Conservation (phyloP, 2,329 filamentous ascomycete genomes). For the Fusarium tupiense region DNA sequence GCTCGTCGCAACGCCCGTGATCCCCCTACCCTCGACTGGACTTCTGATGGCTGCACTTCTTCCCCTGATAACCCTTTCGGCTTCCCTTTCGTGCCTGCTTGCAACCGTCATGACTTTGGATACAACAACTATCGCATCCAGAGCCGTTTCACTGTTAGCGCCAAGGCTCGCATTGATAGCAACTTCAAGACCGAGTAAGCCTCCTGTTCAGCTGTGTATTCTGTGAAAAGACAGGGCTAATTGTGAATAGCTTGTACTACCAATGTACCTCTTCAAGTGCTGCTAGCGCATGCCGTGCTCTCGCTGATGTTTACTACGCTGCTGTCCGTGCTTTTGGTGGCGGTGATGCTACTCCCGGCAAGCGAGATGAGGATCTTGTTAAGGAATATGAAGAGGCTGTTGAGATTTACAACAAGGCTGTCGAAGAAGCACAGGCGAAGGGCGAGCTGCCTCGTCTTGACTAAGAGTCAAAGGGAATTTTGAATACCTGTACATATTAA, state of each 20-base stretch:
- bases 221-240: background rate
- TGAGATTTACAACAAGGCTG: constrained; percentile 48
- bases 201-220: fast-evolving
- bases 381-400: constrained; percentile 49
- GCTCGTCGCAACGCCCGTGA: constrained; percentile 50
- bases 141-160: constrained; percentile 54
- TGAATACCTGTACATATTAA: background rate
- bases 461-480: background rate
- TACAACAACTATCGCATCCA: constrained; percentile 64
- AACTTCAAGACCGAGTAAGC: constrained; percentile 59
- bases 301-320: constrained; percentile 55
- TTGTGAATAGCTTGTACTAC: constrained; percentile 46
- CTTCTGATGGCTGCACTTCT: constrained; percentile 54
- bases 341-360: constrained; percentile 43
- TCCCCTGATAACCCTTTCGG: constrained; percentile 57
- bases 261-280: constrained; percentile 46
- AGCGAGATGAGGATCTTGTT: constrained; percentile 41
- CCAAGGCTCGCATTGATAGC: constrained; percentile 57
- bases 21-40: constrained; percentile 54
- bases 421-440: constrained; percentile 48
- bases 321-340: constrained; percentile 52
- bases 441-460: constrained; percentile 43
- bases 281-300: constrained; percentile 42
- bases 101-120: constrained; percentile 67
- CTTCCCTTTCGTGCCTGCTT: constrained; percentile 56